Evolutionary conservation across 768 basidiomycete genomes (phyloP).

Genomic region (Russula dissimulans): DNA sequence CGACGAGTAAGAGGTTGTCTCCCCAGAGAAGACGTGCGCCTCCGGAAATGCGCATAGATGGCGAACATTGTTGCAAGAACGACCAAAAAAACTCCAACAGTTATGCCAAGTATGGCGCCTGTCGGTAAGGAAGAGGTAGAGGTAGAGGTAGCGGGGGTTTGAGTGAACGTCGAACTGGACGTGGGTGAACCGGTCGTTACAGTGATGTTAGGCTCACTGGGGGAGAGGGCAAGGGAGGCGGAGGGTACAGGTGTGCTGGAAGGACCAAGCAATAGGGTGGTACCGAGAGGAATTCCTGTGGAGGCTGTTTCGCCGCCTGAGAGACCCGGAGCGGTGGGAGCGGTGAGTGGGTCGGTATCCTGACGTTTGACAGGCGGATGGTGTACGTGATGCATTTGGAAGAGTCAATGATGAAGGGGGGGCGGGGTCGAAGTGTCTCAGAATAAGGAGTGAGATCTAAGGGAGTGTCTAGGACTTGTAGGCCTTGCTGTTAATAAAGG

Average conservation of each 20-base stretch:
- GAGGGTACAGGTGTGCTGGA: not conserved
- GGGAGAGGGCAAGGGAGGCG: not conserved
- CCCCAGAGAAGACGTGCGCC: not conserved
- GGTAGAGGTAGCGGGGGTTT: not conserved
- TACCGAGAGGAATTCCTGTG: not conserved
- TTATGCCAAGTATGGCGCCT: constrained; percentile 15
- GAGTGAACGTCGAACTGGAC: not conserved
- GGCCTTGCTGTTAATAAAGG: not conserved
- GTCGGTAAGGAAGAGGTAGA: constrained; percentile 12
- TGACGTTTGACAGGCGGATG: constrained; percentile 8
- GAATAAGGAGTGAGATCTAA: constrained; percentile 7
- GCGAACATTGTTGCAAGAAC: constrained; percentile 6
- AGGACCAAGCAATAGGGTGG: constrained; percentile 4
- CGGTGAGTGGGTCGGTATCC: not conserved
- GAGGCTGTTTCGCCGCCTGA: not conserved
- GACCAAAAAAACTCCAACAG: constrained; percentile 2
- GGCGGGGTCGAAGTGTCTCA: not conserved
- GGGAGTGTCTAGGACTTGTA: constrained; percentile 4
- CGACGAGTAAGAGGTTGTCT: constrained; percentile 2
- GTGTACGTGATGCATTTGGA: constrained; percentile 3
- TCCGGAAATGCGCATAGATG: constrained; percentile 6
- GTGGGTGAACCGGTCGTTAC: not conserved
- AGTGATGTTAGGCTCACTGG: not conserved
- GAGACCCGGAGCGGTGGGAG: constrained; percentile 5
- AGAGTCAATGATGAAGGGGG: not conserved